Percentiles rank a stretch among this genome's conserved stretches.
These are phyloP conservation scores for Xylaria nigripes DNA, from an alignment of 495 filamentous ascomycete genomes.

Conservation along the genomic window DNA sequence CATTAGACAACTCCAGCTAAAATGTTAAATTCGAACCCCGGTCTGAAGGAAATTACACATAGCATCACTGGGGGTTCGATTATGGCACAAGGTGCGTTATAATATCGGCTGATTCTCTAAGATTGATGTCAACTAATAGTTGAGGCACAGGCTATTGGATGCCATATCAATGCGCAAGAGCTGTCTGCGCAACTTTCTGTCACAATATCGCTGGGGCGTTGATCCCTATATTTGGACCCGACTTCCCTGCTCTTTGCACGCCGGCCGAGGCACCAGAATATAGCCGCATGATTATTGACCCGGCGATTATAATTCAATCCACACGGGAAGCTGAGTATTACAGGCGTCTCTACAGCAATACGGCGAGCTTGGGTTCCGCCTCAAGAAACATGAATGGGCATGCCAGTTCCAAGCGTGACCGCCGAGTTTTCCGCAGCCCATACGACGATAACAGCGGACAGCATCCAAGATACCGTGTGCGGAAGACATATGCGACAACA, in stretches of 20 bases:
- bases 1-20: slow-evolving; percentile 73
- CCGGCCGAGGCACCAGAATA: slow-evolving; percentile 47
- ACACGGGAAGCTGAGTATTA: slow-evolving; percentile 45
- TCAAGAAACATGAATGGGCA: background rate
- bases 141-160: slow-evolving; percentile 80
- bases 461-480: slow-evolving; percentile 20
- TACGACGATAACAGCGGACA: slow-evolving; percentile 18
- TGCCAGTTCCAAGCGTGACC: slow-evolving; percentile 15
- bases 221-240: slow-evolving; percentile 78
- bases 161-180: slow-evolving; percentile 76
- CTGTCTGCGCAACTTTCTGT: slow-evolving; percentile 82
- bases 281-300: slow-evolving; percentile 61
- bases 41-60: slow-evolving; percentile 76
- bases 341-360: slow-evolving; percentile 27
- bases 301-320: slow-evolving; percentile 47
- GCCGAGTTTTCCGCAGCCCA: slow-evolving; percentile 9
- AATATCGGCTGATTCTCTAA: background rate
- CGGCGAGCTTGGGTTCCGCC: slow-evolving; percentile 1
- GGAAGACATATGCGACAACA: slow-evolving; percentile 7
- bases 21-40: slow-evolving; percentile 68
- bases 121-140: background rate
- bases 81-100: slow-evolving; percentile 73
- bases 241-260: slow-evolving; percentile 69
- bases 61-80: slow-evolving; percentile 93
- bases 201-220: slow-evolving; percentile 72